phyloP scores from a whole-genome alignment of 176 grass and related monocot genomes.

The Elaeis guineensis region DNA sequence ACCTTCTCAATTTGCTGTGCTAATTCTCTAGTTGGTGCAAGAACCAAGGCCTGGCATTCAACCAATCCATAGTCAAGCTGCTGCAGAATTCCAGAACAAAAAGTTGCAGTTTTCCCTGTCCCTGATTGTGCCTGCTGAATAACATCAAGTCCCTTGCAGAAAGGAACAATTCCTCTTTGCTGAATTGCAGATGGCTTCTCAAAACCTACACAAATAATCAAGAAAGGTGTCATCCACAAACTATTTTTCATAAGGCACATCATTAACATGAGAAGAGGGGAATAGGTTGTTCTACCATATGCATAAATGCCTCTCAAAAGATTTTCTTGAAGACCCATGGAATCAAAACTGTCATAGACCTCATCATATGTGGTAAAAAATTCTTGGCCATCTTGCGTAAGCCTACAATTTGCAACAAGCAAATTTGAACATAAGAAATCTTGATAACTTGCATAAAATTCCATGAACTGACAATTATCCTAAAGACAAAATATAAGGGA shows the following conservation, averaged over 20 bases:
- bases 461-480: background rate
- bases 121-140: conserved; percentile 11
- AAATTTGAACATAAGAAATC: no score
- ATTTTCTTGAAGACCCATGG: conserved; percentile 9
- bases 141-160: conserved; percentile 9
- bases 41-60: conserved; percentile 4
- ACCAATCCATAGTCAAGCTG: conserved; percentile 7
- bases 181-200: conserved; percentile 13
- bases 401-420: background rate
- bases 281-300: background rate
- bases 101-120: conserved; percentile 6
- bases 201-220: conserved; percentile 1
- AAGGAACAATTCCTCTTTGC: conserved; percentile 9
- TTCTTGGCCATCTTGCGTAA: conserved; percentile 7
- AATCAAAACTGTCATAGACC: conserved; percentile 6
- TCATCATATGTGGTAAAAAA: conserved; percentile 5
- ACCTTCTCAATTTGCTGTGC: conserved; percentile 13
- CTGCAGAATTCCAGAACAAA: conserved; percentile 10
- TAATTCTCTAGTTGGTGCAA: conserved; percentile 11
- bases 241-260: no score
- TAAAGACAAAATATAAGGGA: background rate
- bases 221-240: no score
- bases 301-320: conserved; percentile 11
- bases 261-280: no score
- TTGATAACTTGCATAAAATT: no score